These are phyloP conservation scores for Lactarius trivialis DNA, from an alignment of 768 basidiomycete genomes.

Conservation along the genomic window DNA sequence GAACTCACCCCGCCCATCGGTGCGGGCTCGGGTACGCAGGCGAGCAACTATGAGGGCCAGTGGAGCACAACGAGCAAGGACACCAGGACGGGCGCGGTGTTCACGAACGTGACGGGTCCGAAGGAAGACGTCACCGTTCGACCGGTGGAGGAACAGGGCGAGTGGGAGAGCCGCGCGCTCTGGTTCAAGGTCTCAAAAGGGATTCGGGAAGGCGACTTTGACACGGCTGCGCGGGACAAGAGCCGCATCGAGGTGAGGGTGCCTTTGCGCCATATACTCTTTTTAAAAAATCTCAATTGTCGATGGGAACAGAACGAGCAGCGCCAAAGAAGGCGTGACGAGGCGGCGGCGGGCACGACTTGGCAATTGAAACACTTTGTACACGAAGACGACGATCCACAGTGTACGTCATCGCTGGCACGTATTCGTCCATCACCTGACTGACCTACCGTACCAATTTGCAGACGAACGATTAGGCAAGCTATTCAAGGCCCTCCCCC, in stretches of 20 bases:
- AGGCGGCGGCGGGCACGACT: conserved; percentile 57
- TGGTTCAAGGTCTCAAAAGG: conserved; percentile 88
- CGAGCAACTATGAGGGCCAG: conserved; percentile 58
- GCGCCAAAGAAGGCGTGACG: conserved; percentile 81
- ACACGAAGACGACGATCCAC: conserved; percentile 59
- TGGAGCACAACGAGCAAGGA: conserved; percentile 71
- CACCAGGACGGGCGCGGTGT: conserved; percentile 41
- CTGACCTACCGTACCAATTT: not conserved
- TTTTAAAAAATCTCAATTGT: not conserved
- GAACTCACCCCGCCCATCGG: conserved; percentile 44
- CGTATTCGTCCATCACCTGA: conserved; percentile 4
- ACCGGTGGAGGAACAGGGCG: conserved; percentile 57
- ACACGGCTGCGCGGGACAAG: conserved; percentile 85
- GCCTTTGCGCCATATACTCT: no score
- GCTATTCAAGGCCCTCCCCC: conserved; percentile 53
- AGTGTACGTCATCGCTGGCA: conserved; percentile 45
- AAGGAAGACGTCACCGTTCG: conserved; percentile 71
- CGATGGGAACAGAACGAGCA: conserved; percentile 71
- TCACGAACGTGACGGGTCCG: conserved; percentile 69
- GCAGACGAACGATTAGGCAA: conserved; percentile 62
- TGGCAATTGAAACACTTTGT: conserved; percentile 80
- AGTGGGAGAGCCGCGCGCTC: conserved; percentile 80
- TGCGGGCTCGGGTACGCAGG: conserved; percentile 26
- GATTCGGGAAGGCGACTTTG: conserved; percentile 87
- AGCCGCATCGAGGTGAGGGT: conserved; percentile 74